A percentile compares a stretch with the other conserved stretches of the same genome.
Conservation (phyloP, 176 grass and related monocot genomes). For the Alopecurus myosuroides region DNA sequence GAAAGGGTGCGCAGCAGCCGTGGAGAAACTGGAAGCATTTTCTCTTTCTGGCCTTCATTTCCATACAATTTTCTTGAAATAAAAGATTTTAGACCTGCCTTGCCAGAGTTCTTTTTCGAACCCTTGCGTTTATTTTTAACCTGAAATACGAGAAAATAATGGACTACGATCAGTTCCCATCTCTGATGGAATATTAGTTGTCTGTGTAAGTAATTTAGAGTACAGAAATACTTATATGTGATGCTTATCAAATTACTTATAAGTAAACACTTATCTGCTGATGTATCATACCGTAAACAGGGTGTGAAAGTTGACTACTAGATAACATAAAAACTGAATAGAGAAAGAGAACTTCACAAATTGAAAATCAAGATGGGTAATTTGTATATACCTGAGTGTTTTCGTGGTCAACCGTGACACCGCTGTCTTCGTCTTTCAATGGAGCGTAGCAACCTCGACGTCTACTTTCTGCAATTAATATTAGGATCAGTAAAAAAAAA, state of each 20-base stretch:
- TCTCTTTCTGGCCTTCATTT: conserved; percentile 68
- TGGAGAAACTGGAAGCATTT: conserved; percentile 86
- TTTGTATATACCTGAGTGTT: conserved; percentile 24
- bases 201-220: background rate
- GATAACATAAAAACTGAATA: background rate
- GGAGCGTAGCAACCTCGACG: conserved; percentile 33
- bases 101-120: conserved; percentile 58
- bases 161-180: background rate
- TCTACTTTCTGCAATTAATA: conserved; percentile 45
- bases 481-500: too few relatives aligned
- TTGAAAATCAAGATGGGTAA: background rate
- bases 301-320: background rate
- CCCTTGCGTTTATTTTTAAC: conserved; percentile 31
- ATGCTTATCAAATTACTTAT: background rate
- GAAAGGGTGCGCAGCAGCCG: conserved; percentile 78
- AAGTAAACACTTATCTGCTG: background rate
- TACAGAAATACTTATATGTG: conserved; percentile 9
- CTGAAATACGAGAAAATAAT: conserved; percentile 50
- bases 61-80: conserved; percentile 64
- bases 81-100: conserved; percentile 60
- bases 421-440: conserved; percentile 26
- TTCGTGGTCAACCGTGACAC: conserved; percentile 24
- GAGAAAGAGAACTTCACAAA: background rate
- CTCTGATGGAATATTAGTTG: conserved; percentile 1
- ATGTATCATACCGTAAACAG: background rate